Conservation (phyloP, 192 early-diverging fungal species). For the Entomortierella beljakovae region DNA sequence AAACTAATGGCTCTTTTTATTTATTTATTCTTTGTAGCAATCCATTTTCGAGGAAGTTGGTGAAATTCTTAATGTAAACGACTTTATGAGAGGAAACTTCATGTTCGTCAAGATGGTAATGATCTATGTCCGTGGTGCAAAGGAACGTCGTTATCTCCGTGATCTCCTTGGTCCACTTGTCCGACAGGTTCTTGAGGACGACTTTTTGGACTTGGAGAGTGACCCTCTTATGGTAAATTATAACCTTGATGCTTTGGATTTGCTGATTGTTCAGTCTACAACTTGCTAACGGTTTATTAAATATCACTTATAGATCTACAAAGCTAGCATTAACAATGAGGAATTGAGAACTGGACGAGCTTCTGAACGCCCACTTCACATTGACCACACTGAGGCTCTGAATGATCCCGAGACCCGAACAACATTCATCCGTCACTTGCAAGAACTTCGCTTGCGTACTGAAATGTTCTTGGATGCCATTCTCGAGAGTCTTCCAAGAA, state of each 20-base stretch:
- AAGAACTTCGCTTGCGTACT: conserved; percentile 84
- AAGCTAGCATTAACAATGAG: conserved; percentile 87
- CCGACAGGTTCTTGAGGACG: conserved; percentile 80
- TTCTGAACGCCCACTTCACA: conserved; percentile 78
- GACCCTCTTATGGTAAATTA: conserved; percentile 79
- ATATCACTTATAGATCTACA: conserved; percentile 77
- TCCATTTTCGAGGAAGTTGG: conserved; percentile 92
- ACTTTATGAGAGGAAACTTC: conserved; percentile 95
- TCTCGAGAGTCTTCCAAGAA: conserved; percentile 76
- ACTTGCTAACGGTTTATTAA: too few species aligned
- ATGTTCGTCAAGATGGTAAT: conserved; percentile 97
- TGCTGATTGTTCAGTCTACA: too few species aligned
- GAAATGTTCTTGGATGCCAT: conserved; percentile 89
- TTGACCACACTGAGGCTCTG: conserved; percentile 82
- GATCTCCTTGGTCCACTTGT: conserved; percentile 88
- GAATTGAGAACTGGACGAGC: conserved; percentile 90
- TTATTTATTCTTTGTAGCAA: conserved; percentile 41
- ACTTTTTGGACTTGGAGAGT: conserved; percentile 88
- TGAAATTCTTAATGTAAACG: conserved; percentile 82
- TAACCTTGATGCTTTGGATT: too few species aligned
- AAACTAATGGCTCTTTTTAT: conserved; percentile 1
- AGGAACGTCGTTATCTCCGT: conserved; percentile 92
- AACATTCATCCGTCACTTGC: conserved; percentile 74
- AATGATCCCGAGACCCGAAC: conserved; percentile 83
- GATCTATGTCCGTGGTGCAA: conserved; percentile 94